Evolutionary conservation across 2,329 filamentous ascomycete species (phyloP).

Genomic region (Aspergillus carbonarius): DNA sequence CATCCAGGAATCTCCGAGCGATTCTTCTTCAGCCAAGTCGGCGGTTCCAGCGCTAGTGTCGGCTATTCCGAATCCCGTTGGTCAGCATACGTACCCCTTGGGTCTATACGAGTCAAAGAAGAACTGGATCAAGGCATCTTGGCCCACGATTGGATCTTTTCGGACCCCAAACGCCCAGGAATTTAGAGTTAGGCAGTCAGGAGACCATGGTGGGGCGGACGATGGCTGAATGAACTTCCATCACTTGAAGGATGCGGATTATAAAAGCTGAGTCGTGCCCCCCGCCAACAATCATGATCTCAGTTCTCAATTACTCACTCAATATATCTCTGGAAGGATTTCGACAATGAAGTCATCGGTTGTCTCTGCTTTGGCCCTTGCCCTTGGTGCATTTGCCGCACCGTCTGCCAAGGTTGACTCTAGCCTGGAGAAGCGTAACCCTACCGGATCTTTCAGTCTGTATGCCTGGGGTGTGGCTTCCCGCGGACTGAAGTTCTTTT

Average conservation of each 20-base stretch:
- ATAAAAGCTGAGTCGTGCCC: neutral
- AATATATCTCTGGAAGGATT: neutral
- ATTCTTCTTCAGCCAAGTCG: neutral
- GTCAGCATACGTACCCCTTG: neutral
- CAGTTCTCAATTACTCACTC: neutral
- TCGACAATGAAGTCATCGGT: neutral
- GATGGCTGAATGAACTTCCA: neutral
- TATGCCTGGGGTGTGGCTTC: slow-evolving; percentile 1
- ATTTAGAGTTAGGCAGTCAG: neutral
- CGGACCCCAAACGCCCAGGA: neutral
- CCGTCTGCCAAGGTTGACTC: neutral
- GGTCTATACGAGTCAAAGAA: neutral
- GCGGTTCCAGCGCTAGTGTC: neutral
- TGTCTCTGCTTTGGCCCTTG: neutral
- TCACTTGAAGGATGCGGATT: neutral
- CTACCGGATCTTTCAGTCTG: slow-evolving; percentile 1
- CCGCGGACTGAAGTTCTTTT: neutral
- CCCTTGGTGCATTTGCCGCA: neutral
- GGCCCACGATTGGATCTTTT: neutral
- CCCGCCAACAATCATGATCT: too few species aligned
- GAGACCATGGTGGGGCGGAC: neutral
- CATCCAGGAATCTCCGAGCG: neutral
- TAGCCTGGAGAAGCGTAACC: neutral
- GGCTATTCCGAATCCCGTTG: neutral
- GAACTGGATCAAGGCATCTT: too few species aligned